phyloP scores from a whole-genome alignment of 768 basidiomycete species.

The Pulveroboletus ravenelii region DNA sequence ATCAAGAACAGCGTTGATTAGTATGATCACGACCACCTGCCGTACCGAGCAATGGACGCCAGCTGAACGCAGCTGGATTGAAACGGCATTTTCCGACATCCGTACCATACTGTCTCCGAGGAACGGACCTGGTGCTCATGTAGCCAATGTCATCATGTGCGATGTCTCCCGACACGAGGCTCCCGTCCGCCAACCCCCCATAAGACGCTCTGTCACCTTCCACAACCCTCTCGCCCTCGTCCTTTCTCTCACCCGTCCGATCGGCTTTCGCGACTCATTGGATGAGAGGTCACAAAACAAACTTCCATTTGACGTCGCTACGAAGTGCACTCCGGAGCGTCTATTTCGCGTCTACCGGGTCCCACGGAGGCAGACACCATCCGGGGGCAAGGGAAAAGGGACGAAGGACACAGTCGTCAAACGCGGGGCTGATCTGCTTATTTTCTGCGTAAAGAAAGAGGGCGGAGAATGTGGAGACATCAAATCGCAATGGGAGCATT shows the following conservation, averaged over 20 bases:
- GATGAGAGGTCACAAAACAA: not conserved
- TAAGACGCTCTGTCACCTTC: constrained; percentile 14
- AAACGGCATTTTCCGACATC: constrained; percentile 20
- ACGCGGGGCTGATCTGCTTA: constrained; percentile 22
- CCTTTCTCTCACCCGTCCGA: constrained; percentile 1
- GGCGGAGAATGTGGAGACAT: constrained; percentile 1
- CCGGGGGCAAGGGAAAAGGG: not conserved
- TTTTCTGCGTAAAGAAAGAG: constrained; percentile 18
- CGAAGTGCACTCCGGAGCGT: constrained; percentile 13
- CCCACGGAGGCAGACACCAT: constrained; percentile 1
- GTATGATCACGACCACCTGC: constrained; percentile 19
- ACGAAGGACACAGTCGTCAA: constrained; percentile 10
- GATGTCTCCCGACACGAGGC: constrained; percentile 7
- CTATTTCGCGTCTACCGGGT: constrained; percentile 20
- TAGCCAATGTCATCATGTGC: constrained; percentile 24
- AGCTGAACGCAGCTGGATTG: constrained; percentile 18
- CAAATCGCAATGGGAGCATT: constrained; percentile 22
- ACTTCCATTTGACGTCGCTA: constrained; percentile 17
- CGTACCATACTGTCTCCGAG: constrained; percentile 15
- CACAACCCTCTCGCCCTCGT: constrained; percentile 13
- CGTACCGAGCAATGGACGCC: constrained; percentile 24
- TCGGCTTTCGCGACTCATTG: constrained; percentile 13
- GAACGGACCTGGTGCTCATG: not conserved
- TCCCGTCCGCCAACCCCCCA: not conserved
- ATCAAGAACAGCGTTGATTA: constrained; percentile 18